Conservation (phyloP, 2,329 filamentous ascomycete genomes). For the Fusarium sp. region DNA sequence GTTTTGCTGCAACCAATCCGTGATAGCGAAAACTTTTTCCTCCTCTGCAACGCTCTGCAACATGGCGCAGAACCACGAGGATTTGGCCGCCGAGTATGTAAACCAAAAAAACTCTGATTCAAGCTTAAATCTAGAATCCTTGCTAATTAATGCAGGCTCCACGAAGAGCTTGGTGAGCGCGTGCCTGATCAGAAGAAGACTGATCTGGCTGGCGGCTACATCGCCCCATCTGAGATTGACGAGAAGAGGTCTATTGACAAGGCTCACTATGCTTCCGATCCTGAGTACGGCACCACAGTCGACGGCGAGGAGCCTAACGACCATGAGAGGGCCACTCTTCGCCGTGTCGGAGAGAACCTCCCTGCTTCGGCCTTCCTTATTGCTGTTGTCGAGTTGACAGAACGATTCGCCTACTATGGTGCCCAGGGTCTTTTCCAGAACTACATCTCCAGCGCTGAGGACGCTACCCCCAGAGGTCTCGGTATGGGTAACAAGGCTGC, state of each 20-base stretch:
- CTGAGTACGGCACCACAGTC: slow-evolving; percentile 50
- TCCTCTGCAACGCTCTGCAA: slow-evolving; percentile 14
- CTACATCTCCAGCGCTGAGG: slow-evolving; percentile 59
- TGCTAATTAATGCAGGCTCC: slow-evolving; percentile 46
- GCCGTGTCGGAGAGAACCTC: slow-evolving; percentile 67
- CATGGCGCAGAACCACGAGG: slow-evolving; percentile 54
- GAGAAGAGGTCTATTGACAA: slow-evolving; percentile 46
- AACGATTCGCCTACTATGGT: slow-evolving; percentile 71
- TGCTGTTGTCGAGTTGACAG: slow-evolving; percentile 66
- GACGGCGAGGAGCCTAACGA: slow-evolving; percentile 67
- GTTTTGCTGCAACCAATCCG: slow-evolving; percentile 15
- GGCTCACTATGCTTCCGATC: slow-evolving; percentile 38
- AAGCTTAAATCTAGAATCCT: slow-evolving; percentile 16
- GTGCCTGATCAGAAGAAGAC: slow-evolving; percentile 40
- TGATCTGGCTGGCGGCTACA: slow-evolving; percentile 47
- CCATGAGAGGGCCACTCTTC: slow-evolving; percentile 63
- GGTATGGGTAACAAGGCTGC: slow-evolving; percentile 68
- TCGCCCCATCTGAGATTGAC: slow-evolving; percentile 43
- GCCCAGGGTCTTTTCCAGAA: slow-evolving; percentile 68
- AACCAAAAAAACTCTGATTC: slow-evolving; percentile 12
- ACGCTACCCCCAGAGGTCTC: slow-evolving; percentile 63
- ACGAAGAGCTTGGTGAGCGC: slow-evolving; percentile 48
- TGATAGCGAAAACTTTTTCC: slow-evolving; percentile 18
- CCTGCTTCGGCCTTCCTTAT: slow-evolving; percentile 69
- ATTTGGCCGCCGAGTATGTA: slow-evolving; percentile 52